Conservation (phyloP, 73 alveolate genomes). For the Diophrys sp. region DNA sequence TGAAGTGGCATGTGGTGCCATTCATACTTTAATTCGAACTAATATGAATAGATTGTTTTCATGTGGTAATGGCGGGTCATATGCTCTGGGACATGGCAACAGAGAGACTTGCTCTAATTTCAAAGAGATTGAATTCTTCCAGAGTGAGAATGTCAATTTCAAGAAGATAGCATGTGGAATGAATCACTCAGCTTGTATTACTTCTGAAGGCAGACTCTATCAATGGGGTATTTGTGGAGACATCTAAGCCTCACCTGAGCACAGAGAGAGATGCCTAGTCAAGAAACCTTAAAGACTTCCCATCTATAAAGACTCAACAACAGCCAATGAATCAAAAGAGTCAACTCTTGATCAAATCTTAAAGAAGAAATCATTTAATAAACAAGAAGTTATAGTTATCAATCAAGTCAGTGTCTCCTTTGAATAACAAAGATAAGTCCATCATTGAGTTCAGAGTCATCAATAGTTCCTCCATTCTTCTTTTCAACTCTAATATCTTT, state of each 20-base stretch:
- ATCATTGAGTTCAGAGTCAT: no score
- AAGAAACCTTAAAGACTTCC: constrained; percentile 38
- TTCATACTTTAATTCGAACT: constrained; percentile 49
- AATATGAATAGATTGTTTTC: constrained; percentile 36
- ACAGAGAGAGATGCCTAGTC: constrained; percentile 24
- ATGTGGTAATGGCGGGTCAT: constrained; percentile 65
- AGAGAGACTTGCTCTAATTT: constrained; percentile 42
- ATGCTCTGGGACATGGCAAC: constrained; percentile 59
- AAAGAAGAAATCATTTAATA: constrained; percentile 7
- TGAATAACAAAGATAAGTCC: no score
- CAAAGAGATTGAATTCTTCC: constrained; percentile 34
- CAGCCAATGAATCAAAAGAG: constrained; percentile 9
- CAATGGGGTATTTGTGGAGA: constrained; percentile 67
- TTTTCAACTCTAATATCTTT: no score
- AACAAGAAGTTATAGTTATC: no score
- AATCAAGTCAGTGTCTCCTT: no score
- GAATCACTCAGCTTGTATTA: constrained; percentile 28
- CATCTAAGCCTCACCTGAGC: constrained; percentile 20
- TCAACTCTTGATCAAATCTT: constrained; percentile 26
- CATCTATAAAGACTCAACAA: constrained; percentile 30
- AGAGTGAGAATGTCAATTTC: constrained; percentile 7
- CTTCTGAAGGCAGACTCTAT: constrained; percentile 33
- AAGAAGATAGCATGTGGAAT: constrained; percentile 24
- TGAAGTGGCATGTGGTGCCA: constrained; percentile 56
- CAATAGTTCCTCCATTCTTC: no score